Percentiles rank a stretch among this genome's conserved stretches.
Evolutionary conservation across 495 filamentous ascomycete species (phyloP).

Genomic region (Cercophora sp.): DNA sequence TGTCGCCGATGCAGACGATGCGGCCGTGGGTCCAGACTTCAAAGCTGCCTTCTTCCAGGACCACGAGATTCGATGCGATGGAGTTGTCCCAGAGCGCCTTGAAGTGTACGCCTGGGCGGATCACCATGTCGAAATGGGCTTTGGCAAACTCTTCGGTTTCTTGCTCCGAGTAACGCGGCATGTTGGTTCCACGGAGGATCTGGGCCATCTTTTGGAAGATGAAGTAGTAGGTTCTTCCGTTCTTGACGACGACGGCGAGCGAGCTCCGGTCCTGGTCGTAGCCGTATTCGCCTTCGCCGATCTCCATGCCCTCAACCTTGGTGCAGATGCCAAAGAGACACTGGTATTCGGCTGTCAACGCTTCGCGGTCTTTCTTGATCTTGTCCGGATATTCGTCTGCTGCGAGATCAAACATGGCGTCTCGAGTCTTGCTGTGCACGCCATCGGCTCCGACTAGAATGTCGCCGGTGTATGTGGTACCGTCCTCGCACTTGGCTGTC

Average conservation of each 20-base stretch:
- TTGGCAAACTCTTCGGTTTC: slow-evolving; percentile 31
- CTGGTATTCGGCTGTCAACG: slow-evolving; percentile 26
- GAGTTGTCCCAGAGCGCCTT: slow-evolving; percentile 29
- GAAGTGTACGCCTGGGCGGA: slow-evolving; percentile 29
- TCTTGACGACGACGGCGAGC: slow-evolving; percentile 22
- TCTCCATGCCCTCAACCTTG: slow-evolving; percentile 1
- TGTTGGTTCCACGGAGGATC: slow-evolving; percentile 6
- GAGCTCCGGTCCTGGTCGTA: slow-evolving; percentile 22
- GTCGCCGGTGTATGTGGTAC: slow-evolving; percentile 35
- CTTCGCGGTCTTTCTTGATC: slow-evolving; percentile 16
- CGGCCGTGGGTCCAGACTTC: slow-evolving; percentile 43
- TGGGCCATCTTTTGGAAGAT: slow-evolving; percentile 20
- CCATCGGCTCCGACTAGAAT: slow-evolving; percentile 46
- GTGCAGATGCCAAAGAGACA: slow-evolving; percentile 37
- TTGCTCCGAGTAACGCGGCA: slow-evolving; percentile 30
- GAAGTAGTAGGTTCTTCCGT: slow-evolving; percentile 35
- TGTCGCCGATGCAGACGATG: slow-evolving; percentile 50
- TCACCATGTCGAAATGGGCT: slow-evolving; percentile 20
- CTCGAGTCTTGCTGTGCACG: slow-evolving; percentile 43
- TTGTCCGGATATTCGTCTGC: slow-evolving; percentile 1
- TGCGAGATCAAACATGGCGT: slow-evolving; percentile 34
- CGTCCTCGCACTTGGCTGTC: slow-evolving; percentile 28
- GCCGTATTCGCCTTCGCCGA: slow-evolving; percentile 20
- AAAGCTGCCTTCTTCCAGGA: slow-evolving; percentile 40
- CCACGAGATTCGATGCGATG: slow-evolving; percentile 15